These are phyloP conservation scores for Psophocarpus tetragonolobus DNA, from an alignment of 306 rosid genomes.

Conservation along the genomic window DNA sequence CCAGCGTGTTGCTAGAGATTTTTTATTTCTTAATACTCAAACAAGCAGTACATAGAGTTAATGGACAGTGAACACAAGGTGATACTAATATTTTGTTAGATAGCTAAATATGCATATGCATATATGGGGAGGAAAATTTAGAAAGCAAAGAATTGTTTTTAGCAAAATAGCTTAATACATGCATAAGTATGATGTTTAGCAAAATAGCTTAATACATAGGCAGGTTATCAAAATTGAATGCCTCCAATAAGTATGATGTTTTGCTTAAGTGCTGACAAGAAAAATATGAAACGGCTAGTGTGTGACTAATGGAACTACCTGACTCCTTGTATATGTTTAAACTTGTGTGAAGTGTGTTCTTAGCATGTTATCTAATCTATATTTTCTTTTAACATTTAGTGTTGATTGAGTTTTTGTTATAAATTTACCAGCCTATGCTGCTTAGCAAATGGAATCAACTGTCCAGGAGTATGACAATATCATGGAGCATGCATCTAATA, in stretches of 20 bases:
- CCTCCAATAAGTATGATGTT: constrained; percentile 19
- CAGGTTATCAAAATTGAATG: too few relatives aligned
- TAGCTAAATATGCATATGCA: too few relatives aligned
- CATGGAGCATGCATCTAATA: constrained; percentile 39
- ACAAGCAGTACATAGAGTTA: not conserved
- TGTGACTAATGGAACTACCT: not conserved
- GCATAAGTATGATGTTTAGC: too few relatives aligned
- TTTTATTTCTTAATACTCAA: constrained; percentile 1
- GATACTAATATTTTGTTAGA: too few relatives aligned
- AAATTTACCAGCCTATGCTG: constrained; percentile 10
- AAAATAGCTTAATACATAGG: too few relatives aligned
- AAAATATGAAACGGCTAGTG: constrained; percentile 22
- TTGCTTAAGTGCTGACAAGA: not conserved
- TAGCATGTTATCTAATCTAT: constrained; percentile 2
- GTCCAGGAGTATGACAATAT: constrained; percentile 37
- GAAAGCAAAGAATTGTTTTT: too few relatives aligned
- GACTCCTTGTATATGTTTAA: not conserved
- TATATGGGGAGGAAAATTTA: too few relatives aligned
- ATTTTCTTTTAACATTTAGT: not conserved
- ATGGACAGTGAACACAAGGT: too few relatives aligned
- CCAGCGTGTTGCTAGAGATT: not conserved
- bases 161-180: too few relatives aligned
- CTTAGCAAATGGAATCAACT: constrained; percentile 55
- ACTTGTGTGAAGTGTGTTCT: constrained; percentile 7
- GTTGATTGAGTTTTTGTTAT: constrained; percentile 3